phyloP scores from a whole-genome alignment of 2,329 filamentous ascomycete species.

The Gnomoniopsis smithogilvyi region DNA sequence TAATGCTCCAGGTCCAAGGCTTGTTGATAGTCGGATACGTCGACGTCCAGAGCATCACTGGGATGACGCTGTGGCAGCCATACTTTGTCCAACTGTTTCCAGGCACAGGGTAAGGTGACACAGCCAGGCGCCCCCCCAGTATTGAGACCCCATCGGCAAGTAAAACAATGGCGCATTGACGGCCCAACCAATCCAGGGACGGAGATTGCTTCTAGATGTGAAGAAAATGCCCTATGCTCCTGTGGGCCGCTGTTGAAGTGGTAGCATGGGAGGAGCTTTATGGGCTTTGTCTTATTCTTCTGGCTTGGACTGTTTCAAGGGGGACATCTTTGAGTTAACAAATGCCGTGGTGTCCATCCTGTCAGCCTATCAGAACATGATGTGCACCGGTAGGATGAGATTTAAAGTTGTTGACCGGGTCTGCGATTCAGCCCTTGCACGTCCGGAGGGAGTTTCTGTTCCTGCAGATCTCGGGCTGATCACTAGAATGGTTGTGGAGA shows the following conservation, averaged over 20 bases:
- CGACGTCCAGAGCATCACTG: background rate
- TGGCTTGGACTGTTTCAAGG: constrained; percentile 9
- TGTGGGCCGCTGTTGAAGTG: background rate
- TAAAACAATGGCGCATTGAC: constrained; percentile 12
- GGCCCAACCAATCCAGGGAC: constrained; percentile 5
- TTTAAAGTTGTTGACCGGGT: background rate
- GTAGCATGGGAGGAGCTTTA: background rate
- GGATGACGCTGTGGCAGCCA: background rate
- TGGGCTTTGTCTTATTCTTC: background rate
- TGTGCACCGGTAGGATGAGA: background rate
- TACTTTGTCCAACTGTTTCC: background rate
- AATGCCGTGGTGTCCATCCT: background rate
- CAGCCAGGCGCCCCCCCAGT: background rate
- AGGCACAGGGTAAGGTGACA: background rate
- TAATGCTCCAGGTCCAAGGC: background rate
- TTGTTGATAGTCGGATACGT: background rate
- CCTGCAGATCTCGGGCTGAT: background rate
- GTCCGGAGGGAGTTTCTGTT: background rate
- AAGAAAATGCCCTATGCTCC: background rate
- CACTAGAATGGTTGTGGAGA: background rate
- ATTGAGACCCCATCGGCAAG: constrained; percentile 11
- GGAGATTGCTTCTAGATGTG: background rate
- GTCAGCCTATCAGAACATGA: background rate
- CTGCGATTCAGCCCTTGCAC: background rate
- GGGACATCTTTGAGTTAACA: background rate